Evolutionary conservation across 2,329 filamentous ascomycete species (phyloP).

Genomic region (Ophiocordyceps camponoti-saundersi): DNA sequence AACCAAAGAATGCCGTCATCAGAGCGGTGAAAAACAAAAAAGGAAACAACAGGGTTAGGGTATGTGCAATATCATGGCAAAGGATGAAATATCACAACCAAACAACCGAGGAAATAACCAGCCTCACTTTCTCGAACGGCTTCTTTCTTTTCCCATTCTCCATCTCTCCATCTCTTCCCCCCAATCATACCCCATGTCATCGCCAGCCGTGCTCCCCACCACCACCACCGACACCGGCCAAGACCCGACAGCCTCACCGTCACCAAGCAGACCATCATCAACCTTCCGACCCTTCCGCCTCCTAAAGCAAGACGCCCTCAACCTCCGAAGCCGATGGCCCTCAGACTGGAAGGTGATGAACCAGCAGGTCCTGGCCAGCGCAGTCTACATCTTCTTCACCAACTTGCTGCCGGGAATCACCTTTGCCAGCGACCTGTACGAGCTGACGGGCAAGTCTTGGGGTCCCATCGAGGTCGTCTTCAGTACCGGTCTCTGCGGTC

Average conservation of each 20-base stretch:
- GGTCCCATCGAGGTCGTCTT: conserved; percentile 52
- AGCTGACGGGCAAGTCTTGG: conserved; percentile 44
- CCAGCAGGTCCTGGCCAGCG: conserved; percentile 44
- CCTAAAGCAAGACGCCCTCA: conserved; percentile 28
- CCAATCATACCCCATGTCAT: no score
- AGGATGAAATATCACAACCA: no score
- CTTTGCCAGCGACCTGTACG: conserved; percentile 47
- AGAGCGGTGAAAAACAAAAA: no score
- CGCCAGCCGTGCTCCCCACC: no score
- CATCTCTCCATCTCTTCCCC: no score
- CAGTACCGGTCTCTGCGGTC: conserved; percentile 45
- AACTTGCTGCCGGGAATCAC: conserved; percentile 51
- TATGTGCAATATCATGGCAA: no score
- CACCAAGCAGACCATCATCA: background rate
- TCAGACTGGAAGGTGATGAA: conserved; percentile 45
- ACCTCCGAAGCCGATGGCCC: conserved; percentile 26
- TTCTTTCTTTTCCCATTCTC: no score
- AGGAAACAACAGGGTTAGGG: no score
- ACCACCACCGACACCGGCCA: no score
- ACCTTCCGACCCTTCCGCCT: conserved; percentile 34
- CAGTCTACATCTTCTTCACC: conserved; percentile 50
- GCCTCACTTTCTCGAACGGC: no score
- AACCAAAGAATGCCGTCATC: no score
- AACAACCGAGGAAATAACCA: no score
- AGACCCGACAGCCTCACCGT: background rate